Evolutionary conservation across 768 basidiomycete species (phyloP), one percentile per base, ranked within the genome.

Genomic region (Lyophyllum atratum): DNA sequence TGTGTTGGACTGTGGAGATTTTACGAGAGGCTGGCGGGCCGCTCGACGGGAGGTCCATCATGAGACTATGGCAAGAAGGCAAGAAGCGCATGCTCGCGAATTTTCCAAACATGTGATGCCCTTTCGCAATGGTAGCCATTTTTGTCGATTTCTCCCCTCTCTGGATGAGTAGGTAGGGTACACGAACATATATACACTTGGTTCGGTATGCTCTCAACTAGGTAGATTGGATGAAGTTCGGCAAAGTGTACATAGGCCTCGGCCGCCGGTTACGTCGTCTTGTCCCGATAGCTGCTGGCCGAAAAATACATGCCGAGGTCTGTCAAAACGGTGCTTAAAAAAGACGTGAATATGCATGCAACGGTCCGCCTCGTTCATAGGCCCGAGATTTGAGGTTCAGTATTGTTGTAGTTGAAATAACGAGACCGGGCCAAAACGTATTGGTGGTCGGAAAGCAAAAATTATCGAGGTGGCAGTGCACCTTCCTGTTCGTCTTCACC

Each of bases 51-150:
- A 11, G 31, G 31, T 24, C 21, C 17, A 53, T 53, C 46, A 49
- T 26, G 34, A 47, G 34, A 34, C 45, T 25, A 12, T 28, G 11
- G 42, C 22, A 50, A 34, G 29, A 51, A 52, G 54, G 40, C 10
- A 39, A 28, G 17, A 37, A 44, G 55, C 55, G 51, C 55, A 52
- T 55, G 56, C 49, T 47, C 48, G n/a, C 40, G 47, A 46, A 43
- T 12, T 19, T 22, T 14, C 17, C 29, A 40, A 25, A 17, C 59
- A 60, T 60, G 59, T 60, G 59, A 60, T 53, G 59, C 40, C 28
- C 25, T 45, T 12, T 46, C 33, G 42, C 24, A 28, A 24, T 24
- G 24, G 14, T 22, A 21, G 40, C 40, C 14, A 31, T 40, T 40
- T 10, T 19, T n/a, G 21, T 19, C 9, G 37, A 12, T 28, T 37